Evolutionary conservation across 768 basidiomycete species (phyloP), one percentile per base, ranked within the genome.

Genomic region (Mycena haematopus): DNA sequence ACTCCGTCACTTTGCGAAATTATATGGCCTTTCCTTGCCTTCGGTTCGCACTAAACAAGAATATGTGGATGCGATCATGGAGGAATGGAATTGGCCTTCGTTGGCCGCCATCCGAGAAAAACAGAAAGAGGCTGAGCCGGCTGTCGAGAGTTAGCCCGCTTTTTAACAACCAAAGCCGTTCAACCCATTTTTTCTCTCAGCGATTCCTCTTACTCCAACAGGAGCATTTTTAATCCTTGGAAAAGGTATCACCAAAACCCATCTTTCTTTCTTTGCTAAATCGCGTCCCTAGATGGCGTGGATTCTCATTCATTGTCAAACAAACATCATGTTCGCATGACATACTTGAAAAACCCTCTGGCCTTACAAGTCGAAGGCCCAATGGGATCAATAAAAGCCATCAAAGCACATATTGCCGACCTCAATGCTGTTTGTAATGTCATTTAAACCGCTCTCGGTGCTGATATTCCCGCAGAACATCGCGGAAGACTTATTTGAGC

Each of bases 211-310:
- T 60, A 81, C 79, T 19, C 81, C 85, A 3, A 81, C 79, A 52
- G 81, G 90, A 66, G 79, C 91, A 7, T 91, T 92, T 70, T 70
- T 92, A 31, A 79, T 92, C 31, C 80, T 93, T 63, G 91, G 91
- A 42, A 87, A 82, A 82, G 88, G 91, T 89, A 47, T 52, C 46
- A 38, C 38, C 22, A 10, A 44, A 36, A 8, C 17, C 14, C 4
- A 31, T 29, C 21, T 22, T 50, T 15, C 21, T 14, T 14, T 25
- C 21, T 6, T 14, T 25, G 58, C 58, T 31, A 13, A 65, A 31
- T n/a, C 52, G 68, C 42, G 7, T 42, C 47, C 24, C 62, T 31
- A 92, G 91, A 92, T 71, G 91, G 91, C 36, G 74, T 78, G 42
- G 80, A 91, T 68, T 77, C 90, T 33, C 72, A 88, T 59, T 77